A percentile compares a stretch with the other conserved stretches of the same genome.
Conservation (phyloP, 106 monocot genomes). For the Hemerocallis citrina region DNA sequence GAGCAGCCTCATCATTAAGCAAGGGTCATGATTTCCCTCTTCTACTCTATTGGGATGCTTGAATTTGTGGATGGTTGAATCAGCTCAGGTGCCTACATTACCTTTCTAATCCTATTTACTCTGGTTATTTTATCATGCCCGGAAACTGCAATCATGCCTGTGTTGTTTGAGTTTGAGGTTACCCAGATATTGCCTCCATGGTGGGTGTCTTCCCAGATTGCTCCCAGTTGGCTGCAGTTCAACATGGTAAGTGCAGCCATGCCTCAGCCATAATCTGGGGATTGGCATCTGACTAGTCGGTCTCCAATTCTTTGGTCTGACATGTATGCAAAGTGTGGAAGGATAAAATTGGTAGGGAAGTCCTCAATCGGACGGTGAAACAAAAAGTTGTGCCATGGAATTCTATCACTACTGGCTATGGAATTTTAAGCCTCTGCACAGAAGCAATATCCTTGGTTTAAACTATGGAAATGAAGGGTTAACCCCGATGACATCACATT, state of each 20-base stretch:
- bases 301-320: constrained; percentile 80
- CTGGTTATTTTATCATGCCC: no score
- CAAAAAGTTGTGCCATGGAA: constrained; percentile 77
- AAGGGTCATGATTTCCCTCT: no score
- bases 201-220: constrained; percentile 79
- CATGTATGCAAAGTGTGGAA: constrained; percentile 95
- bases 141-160: no score
- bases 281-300: constrained; percentile 43
- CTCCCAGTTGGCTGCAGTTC: constrained; percentile 67
- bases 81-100: no score
- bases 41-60: no score
- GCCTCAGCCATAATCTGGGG: constrained; percentile 38
- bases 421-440: constrained; percentile 62
- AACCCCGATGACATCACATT: constrained; percentile 75
- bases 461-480: constrained; percentile 27
- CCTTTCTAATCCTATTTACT: no score
- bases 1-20: no score
- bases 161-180: no score
- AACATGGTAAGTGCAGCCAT: constrained; percentile 64
- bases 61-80: no score
- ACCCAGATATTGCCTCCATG: constrained; percentile 71
- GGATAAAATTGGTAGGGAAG: constrained; percentile 38
- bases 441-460: constrained; percentile 55
- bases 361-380: constrained; percentile 65
- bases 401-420: constrained; percentile 65